phyloP scores from a whole-genome alignment of 2,329 filamentous ascomycete genomes.

The Simplicillium sp. region DNA sequence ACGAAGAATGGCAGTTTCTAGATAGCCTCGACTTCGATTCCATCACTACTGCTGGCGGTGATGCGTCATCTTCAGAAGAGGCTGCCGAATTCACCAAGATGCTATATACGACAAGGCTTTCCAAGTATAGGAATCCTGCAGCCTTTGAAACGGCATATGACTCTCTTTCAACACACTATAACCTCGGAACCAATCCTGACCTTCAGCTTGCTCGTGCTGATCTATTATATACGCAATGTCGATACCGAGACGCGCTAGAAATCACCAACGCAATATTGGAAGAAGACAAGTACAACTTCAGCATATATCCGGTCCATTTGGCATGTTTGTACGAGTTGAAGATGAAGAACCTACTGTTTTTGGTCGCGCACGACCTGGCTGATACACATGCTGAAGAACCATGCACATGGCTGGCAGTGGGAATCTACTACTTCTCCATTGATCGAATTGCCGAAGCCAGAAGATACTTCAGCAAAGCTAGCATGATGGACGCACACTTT shows the following conservation, averaged over 20 bases:
- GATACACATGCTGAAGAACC: slow-evolving; percentile 88
- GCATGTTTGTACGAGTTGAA: slow-evolving; percentile 83
- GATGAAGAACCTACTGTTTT: slow-evolving; percentile 79
- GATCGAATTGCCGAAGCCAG: slow-evolving; percentile 86
- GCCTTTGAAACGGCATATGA: slow-evolving; percentile 81
- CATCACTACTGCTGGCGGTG: slow-evolving; percentile 51
- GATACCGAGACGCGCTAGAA: slow-evolving; percentile 76
- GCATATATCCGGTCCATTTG: slow-evolving; percentile 81
- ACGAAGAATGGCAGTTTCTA: slow-evolving; percentile 84
- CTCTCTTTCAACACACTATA: slow-evolving; percentile 88
- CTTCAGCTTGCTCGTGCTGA: slow-evolving; percentile 85
- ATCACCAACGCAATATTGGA: slow-evolving; percentile 78
- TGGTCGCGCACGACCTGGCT: slow-evolving; percentile 85
- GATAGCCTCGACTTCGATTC: slow-evolving; percentile 85
- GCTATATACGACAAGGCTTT: slow-evolving; percentile 90
- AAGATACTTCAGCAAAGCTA: slow-evolving; percentile 94
- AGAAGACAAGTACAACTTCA: slow-evolving; percentile 81
- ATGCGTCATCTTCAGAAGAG: slow-evolving; percentile 65
- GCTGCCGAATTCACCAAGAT: slow-evolving; percentile 90
- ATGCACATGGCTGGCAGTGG: slow-evolving; percentile 88
- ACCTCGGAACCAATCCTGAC: slow-evolving; percentile 76
- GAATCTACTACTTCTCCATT: slow-evolving; percentile 87
- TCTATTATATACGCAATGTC: slow-evolving; percentile 87
- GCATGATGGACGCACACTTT: slow-evolving; percentile 95
- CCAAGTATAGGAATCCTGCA: slow-evolving; percentile 84